A percentile compares a stretch with the other conserved stretches of the same genome.
These are phyloP conservation scores for Hypomontagnella monticulosa DNA, from an alignment of 495 filamentous ascomycete species.

Conservation along the genomic window DNA sequence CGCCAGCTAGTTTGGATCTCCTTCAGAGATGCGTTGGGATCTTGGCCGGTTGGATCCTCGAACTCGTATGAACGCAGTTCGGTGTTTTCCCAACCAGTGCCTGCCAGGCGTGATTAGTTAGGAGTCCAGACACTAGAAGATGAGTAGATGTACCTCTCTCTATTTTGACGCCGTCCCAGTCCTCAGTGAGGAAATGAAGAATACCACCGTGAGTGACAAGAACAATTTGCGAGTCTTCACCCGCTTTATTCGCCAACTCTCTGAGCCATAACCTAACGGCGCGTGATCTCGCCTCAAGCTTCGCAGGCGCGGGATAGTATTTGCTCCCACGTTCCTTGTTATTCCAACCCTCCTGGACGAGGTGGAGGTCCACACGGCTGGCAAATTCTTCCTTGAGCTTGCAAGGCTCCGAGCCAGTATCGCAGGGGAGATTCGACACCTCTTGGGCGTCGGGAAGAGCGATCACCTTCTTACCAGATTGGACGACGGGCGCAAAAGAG, in stretches of 20 bases:
- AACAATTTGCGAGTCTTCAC: slow-evolving; percentile 65
- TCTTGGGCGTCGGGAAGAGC: slow-evolving; percentile 86
- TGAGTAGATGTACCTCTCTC: slow-evolving; percentile 57
- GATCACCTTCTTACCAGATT: slow-evolving; percentile 62
- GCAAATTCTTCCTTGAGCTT: slow-evolving; percentile 68
- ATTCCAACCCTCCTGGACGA: slow-evolving; percentile 74
- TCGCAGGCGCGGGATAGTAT: slow-evolving; percentile 67
- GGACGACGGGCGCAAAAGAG: slow-evolving; percentile 65
- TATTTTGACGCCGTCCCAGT: slow-evolving; percentile 73
- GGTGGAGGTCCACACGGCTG: slow-evolving; percentile 67
- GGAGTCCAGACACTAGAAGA: background rate
- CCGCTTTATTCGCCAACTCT: slow-evolving; percentile 62
- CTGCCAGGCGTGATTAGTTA: slow-evolving; percentile 42
- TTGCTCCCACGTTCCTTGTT: slow-evolving; percentile 63
- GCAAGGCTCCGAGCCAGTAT: slow-evolving; percentile 70
- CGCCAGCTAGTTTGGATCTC: slow-evolving; percentile 69
- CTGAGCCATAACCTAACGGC: slow-evolving; percentile 75
- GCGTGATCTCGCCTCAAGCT: slow-evolving; percentile 70
- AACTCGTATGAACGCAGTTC: slow-evolving; percentile 84
- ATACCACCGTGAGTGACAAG: slow-evolving; percentile 65
- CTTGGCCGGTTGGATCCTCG: slow-evolving; percentile 61
- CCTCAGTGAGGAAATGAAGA: slow-evolving; percentile 78
- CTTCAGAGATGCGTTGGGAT: slow-evolving; percentile 66
- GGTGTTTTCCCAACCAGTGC: slow-evolving; percentile 86
- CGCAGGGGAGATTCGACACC: slow-evolving; percentile 77